These are phyloP conservation scores for Hypoxylon rickii DNA, from an alignment of 495 filamentous ascomycete species.

Conservation along the genomic window DNA sequence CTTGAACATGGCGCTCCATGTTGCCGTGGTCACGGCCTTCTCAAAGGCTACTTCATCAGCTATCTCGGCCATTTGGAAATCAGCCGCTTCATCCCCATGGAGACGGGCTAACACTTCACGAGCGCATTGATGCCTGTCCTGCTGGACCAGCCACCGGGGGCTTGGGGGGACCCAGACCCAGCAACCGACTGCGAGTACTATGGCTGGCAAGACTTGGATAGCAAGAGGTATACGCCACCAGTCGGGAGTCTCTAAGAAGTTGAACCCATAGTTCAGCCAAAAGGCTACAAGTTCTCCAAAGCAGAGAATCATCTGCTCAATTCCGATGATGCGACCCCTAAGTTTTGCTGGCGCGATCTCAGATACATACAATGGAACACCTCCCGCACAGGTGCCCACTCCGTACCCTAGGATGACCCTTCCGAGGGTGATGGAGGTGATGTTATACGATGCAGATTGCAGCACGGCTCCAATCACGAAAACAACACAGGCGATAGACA, in stretches of 20 bases:
- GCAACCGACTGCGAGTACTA: conserved; percentile 49
- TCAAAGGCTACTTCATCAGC: conserved; percentile 37
- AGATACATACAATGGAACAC: conserved; percentile 49
- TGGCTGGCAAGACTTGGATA: conserved; percentile 49
- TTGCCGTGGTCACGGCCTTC: conserved; percentile 21
- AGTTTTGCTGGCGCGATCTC: conserved; percentile 57
- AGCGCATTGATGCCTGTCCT: conserved; percentile 48
- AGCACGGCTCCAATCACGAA: conserved; percentile 53
- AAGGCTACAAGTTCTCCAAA: conserved; percentile 53
- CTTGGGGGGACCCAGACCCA: conserved; percentile 56
- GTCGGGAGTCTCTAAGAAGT: conserved; percentile 32
- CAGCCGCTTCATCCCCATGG: conserved; percentile 46
- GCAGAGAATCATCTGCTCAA: conserved; percentile 57
- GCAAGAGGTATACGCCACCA: conserved; percentile 62
- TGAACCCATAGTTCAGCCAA: conserved; percentile 56
- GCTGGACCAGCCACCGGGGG: conserved; percentile 59
- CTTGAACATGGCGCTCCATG: conserved; percentile 33
- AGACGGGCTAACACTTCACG: conserved; percentile 52
- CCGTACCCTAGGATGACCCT: conserved; percentile 57
- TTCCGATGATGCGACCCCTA: conserved; percentile 48
- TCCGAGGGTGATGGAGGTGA: conserved; percentile 55
- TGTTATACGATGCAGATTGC: conserved; percentile 50
- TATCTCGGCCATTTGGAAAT: conserved; percentile 54
- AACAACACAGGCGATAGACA: conserved; percentile 53
- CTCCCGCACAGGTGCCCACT: conserved; percentile 58